Conservation (phyloP, 1,139 yeast genomes). For the Taphrina flavorubra region DNA sequence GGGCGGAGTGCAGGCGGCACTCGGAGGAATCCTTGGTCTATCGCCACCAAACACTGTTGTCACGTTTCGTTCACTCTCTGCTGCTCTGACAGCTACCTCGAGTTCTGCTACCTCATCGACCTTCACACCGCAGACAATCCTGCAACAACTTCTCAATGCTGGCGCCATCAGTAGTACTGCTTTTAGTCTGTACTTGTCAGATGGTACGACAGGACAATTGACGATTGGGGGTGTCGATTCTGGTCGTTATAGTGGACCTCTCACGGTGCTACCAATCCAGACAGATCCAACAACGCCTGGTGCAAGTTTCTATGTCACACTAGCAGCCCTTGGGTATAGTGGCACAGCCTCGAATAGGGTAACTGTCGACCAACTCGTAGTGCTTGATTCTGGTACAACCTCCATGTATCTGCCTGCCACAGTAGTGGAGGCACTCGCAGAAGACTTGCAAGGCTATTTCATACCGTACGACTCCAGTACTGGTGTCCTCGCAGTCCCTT, state of each 20-base stretch:
- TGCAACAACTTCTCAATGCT: constrained; percentile 37
- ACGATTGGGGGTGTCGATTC: constrained; percentile 67
- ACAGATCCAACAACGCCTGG: constrained; percentile 13
- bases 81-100: constrained; percentile 13
- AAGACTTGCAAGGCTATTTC: constrained; percentile 53
- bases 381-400: constrained; percentile 72
- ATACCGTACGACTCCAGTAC: constrained; percentile 47
- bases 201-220: constrained; percentile 56
- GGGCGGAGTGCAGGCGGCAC: constrained; percentile 14
- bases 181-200: constrained; percentile 56
- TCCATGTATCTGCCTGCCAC: constrained; percentile 59
- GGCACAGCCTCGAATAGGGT: constrained; percentile 31
- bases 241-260: constrained; percentile 59
- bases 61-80: constrained; percentile 15
- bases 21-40: constrained; percentile 42
- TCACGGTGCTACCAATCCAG: constrained; percentile 49
- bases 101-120: not conserved
- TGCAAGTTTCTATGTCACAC: constrained; percentile 42
- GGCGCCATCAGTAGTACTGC: constrained; percentile 30
- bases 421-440: constrained; percentile 55
- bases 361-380: constrained; percentile 51
- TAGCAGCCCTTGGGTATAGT: constrained; percentile 42
- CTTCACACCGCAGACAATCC: constrained; percentile 38
- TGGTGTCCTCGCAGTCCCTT: constrained; percentile 47
- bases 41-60: constrained; percentile 35